These are phyloP conservation scores for Botrytis deweyae DNA, from an alignment of 2,329 filamentous ascomycete species.

Conservation along the genomic window DNA sequence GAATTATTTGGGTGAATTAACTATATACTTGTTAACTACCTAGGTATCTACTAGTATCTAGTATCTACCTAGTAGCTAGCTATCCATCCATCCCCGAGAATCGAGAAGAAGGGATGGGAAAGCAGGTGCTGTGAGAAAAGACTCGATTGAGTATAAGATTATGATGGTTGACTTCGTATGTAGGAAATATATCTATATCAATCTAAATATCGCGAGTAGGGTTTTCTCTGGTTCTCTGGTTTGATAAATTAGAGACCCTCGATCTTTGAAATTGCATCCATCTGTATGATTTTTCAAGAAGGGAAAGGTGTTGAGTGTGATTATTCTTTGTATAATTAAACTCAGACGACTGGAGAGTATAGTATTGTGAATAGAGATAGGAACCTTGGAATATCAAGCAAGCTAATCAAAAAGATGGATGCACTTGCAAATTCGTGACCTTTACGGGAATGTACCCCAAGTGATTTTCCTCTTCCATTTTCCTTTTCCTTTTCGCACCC, in stretches of 20 bases:
- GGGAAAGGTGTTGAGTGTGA: neutral
- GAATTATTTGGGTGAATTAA: no score
- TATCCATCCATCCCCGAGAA: neutral
- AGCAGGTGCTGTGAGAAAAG: neutral
- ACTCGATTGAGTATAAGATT: neutral
- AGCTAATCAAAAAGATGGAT: neutral
- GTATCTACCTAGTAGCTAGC: no score
- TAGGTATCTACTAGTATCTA: no score
- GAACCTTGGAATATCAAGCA: neutral
- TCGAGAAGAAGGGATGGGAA: neutral
- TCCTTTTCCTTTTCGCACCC: neutral
- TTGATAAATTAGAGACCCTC: no score
- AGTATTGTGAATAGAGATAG: neutral
- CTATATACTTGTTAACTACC: no score
- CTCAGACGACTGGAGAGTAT: neutral
- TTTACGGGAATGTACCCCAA: neutral
- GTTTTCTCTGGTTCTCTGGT: neutral
- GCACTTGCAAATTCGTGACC: neutral
- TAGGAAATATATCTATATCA: neutral
- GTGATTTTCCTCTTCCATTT: neutral
- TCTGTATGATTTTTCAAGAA: neutral
- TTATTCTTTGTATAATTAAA: neutral
- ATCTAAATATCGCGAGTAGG: neutral
- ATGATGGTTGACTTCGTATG: neutral
- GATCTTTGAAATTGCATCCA: neutral